Evolutionary conservation across 2,329 filamentous ascomycete genomes (phyloP), one percentile per base, ranked within the genome.

Genomic region (Emydomyces testavorans): DNA sequence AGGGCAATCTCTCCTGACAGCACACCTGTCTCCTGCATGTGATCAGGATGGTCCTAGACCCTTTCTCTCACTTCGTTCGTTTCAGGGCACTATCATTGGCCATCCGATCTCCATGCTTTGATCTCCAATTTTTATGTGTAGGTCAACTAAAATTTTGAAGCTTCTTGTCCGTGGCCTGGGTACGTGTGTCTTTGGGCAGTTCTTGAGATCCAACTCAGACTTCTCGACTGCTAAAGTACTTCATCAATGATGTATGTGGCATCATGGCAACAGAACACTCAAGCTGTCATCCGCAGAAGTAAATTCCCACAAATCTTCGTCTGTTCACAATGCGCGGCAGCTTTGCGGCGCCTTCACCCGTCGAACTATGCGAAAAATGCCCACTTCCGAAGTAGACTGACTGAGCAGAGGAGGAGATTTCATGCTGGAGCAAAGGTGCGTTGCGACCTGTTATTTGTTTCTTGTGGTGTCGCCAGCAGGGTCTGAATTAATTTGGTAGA

Each of bases 271-370:
- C 32, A 31, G 16, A 20, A 29, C n/a, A 32, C 36, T 40, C 28
- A 36, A 15, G 16, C 34, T 13, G 43, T 35, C 10, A 23, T n/a
- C 3, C 20, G 18, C 11, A 31, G 51, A 7, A 28, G 52, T 40
- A 52, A 42, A 50, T 53, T 54, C 16, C 26, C 26, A 32, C 37
- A 38, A 44, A 37, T 29, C 45, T 49, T 40, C 20, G 11, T 51
- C 20, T 56, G 50, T 48, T 35, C 53, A 24, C 52, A 35, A 21
- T 52, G 52, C 44, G 40, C 50, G 23, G 41, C 52, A 21, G 34
- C 28, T 20, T 40, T 31, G 11, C 20, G 24, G 6, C 35, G 44
- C 46, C 24, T 37, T 40, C 48, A 24, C 42, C 31, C 35, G 34
- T 34, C n/a, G 10, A 36, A 31, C 31, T 26, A 23, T 13, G 5